Conservation (phyloP, 1,284 basidiomycete species). For the Tylopilus orsonianus region DNA sequence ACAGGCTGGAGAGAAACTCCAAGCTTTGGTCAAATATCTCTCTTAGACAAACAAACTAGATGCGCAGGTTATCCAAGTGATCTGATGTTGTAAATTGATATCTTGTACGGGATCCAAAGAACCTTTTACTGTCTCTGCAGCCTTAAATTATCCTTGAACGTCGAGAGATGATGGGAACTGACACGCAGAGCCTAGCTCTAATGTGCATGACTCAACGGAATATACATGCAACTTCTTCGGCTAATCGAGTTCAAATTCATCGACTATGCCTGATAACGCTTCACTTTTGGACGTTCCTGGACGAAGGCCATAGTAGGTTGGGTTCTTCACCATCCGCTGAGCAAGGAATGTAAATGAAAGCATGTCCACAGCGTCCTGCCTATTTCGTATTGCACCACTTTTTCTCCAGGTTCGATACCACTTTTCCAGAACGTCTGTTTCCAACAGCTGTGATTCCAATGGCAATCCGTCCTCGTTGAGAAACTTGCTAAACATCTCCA, state of each 20-base stretch:
- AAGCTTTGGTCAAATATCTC: constrained; percentile 72
- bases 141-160: not conserved
- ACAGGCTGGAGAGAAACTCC: constrained; percentile 75
- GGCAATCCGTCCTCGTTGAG: constrained; percentile 86
- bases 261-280: constrained; percentile 71
- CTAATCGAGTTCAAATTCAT: constrained; percentile 42
- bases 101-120: not conserved
- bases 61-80: not conserved
- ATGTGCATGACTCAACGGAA: too few relatives aligned
- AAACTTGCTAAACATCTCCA: constrained; percentile 78
- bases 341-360: constrained; percentile 84
- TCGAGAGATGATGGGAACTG: too few relatives aligned
- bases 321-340: constrained; percentile 74
- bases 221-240: not conserved
- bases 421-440: constrained; percentile 46
- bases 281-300: constrained; percentile 44
- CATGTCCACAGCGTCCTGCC: constrained; percentile 73
- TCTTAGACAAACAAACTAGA: constrained; percentile 13
- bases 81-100: not conserved
- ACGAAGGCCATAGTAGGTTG: constrained; percentile 78
- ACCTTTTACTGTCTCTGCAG: not conserved
- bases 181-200: too few relatives aligned
- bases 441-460: constrained; percentile 79
- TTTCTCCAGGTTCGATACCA: constrained; percentile 53
- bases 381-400: constrained; percentile 45